A percentile compares a stretch with the other conserved stretches of the same genome.
phyloP scores from a whole-genome alignment of 148 eudicot genomes.

The Rhododendron ferrugineum region DNA sequence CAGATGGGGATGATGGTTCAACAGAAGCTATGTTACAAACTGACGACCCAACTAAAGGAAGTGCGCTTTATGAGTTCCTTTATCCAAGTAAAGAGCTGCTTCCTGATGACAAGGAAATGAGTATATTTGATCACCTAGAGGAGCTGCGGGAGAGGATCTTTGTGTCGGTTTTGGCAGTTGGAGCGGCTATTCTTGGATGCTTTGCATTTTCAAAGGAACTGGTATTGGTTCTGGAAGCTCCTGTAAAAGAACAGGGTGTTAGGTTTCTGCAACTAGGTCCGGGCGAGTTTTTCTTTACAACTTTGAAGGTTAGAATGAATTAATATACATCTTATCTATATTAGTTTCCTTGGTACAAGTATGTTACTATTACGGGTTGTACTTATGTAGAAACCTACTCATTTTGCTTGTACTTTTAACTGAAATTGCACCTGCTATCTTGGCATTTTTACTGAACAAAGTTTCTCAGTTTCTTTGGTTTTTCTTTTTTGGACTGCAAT shows the following conservation, averaged over 20 bases:
- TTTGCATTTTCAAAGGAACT: conserved; percentile 89
- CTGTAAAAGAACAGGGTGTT: conserved; percentile 86
- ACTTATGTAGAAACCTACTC: not conserved
- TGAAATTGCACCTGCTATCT: conserved; percentile 8
- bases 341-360: not conserved
- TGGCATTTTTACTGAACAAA: not conserved
- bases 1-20: conserved; percentile 36
- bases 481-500: not conserved
- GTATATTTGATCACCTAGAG: conserved; percentile 85
- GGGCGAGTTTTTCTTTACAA: conserved; percentile 98
- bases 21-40: conserved; percentile 27
- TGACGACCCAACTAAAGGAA: conserved; percentile 32
- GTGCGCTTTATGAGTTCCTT: conserved; percentile 71
- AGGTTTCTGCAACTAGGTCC: conserved; percentile 93
- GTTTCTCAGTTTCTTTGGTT: not conserved
- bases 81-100: conserved; percentile 90
- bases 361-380: not conserved
- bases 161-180: conserved; percentile 89
- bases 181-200: conserved; percentile 83
- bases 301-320: conserved; percentile 61
- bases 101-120: conserved; percentile 98
- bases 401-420: not conserved
- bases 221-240: conserved; percentile 80
- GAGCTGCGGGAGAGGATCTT: conserved; percentile 81
- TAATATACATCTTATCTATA: not conserved